Evolutionary conservation across 345 rosid genomes (phyloP).

Genomic region (Populus alba): DNA sequence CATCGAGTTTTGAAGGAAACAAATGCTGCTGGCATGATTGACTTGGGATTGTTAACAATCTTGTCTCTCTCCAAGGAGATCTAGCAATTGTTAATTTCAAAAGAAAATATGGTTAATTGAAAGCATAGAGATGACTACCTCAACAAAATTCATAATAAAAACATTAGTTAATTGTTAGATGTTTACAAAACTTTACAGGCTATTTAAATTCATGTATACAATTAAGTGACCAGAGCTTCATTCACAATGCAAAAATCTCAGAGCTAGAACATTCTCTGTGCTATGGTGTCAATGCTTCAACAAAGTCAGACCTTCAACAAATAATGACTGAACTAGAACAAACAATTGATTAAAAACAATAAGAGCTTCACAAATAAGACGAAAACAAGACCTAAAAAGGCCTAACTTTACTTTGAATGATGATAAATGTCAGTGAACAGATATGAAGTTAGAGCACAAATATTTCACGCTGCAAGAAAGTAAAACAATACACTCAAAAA

Average conservation of each 20-base stretch:
- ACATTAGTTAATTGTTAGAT: background rate
- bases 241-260: background rate
- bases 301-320: background rate
- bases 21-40: conserved; percentile 73
- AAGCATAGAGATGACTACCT: background rate
- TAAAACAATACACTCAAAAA: background rate
- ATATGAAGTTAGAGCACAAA: background rate
- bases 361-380: background rate
- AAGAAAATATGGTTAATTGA: background rate
- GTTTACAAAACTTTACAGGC: background rate
- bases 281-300: background rate
- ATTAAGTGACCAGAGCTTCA: background rate
- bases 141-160: background rate
- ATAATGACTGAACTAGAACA: background rate
- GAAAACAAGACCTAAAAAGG: background rate
- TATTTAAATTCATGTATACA: background rate
- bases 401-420: background rate
- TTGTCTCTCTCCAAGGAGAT: conserved; percentile 61
- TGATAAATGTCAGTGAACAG: conserved; percentile 5
- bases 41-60: conserved; percentile 43
- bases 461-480: background rate
- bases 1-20: conserved; percentile 87
- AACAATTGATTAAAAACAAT: background rate
- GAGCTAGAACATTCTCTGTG: too few species aligned
- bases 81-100: conserved; percentile 35